Conservation (phyloP, 306 rosid genomes). For the Urtica urens region DNA sequence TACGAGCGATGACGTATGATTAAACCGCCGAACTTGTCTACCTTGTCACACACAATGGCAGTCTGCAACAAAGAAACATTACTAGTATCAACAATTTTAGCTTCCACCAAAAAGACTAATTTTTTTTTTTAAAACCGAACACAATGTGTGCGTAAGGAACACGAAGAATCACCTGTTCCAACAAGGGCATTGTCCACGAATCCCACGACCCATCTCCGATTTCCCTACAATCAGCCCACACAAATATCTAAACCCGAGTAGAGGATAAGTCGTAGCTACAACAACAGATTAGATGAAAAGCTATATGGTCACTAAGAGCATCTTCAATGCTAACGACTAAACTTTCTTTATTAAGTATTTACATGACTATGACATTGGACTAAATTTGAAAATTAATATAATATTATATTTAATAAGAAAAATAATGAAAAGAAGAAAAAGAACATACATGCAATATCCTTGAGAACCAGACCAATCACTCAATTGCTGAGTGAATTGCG, state of each 20-base stretch:
- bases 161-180: slow-evolving; percentile 48
- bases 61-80: slow-evolving; percentile 41
- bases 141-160: too few species aligned
- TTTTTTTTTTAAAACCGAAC: too few species aligned
- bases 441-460: slow-evolving; percentile 57
- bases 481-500: slow-evolving; percentile 27
- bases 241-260: too few species aligned
- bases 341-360: too few species aligned
- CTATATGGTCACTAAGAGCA: too few species aligned
- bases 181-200: slow-evolving; percentile 62
- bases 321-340: too few species aligned
- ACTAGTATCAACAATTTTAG: slow-evolving; percentile 13
- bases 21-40: slow-evolving; percentile 38
- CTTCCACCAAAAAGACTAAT: too few species aligned
- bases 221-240: slow-evolving; percentile 35
- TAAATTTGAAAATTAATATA: neutral
- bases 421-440: neutral
- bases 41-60: slow-evolving; percentile 61
- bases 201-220: slow-evolving; percentile 64
- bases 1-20: slow-evolving; percentile 14
- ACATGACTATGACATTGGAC: too few species aligned
- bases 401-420: slow-evolving; percentile 4
- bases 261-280: too few species aligned
- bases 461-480: slow-evolving; percentile 55
- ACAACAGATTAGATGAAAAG: too few species aligned